Evolutionary conservation across 139 green algal species (phyloP).

Genomic region (Volvox reticuliferus): DNA sequence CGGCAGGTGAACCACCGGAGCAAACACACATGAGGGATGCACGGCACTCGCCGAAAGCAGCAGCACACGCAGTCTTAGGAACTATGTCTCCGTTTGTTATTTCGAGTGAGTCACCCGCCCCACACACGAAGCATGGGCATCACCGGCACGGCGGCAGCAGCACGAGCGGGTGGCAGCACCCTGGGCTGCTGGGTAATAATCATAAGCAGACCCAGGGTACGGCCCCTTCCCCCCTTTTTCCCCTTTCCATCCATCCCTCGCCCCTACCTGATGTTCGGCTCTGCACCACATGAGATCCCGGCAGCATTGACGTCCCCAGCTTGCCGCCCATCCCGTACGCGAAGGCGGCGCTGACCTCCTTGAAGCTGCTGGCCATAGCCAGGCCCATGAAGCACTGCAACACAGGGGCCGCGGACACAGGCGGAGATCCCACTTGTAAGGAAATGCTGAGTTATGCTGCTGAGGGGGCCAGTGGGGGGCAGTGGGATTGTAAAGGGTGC

Average conservation of each 20-base stretch:
- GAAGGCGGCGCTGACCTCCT: background rate
- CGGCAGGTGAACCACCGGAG: background rate
- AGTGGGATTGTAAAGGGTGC: too few species aligned
- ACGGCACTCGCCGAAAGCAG: too few species aligned
- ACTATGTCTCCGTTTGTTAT: too few species aligned
- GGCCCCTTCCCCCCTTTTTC: background rate
- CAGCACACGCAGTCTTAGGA: too few species aligned
- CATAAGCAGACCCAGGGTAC: background rate
- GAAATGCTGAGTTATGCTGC: too few species aligned
- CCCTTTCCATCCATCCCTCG: background rate
- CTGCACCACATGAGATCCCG: background rate
- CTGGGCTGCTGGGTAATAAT: too few species aligned
- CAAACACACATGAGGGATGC: background rate
- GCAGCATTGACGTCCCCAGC: conserved; percentile 27
- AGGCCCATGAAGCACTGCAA: background rate
- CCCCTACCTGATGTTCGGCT: background rate
- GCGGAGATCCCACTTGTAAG: background rate
- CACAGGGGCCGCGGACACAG: background rate
- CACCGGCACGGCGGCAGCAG: too few species aligned
- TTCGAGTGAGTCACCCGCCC: too few species aligned
- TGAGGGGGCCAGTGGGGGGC: too few species aligned
- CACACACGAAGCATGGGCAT: too few species aligned
- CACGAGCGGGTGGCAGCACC: too few species aligned
- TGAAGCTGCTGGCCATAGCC: conserved; percentile 2
- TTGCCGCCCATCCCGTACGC: background rate